A percentile compares a stretch with the other conserved stretches of the same genome.
Conservation (phyloP, 2,329 filamentous ascomycete species). For the Gaeumannomyces sp. region DNA sequence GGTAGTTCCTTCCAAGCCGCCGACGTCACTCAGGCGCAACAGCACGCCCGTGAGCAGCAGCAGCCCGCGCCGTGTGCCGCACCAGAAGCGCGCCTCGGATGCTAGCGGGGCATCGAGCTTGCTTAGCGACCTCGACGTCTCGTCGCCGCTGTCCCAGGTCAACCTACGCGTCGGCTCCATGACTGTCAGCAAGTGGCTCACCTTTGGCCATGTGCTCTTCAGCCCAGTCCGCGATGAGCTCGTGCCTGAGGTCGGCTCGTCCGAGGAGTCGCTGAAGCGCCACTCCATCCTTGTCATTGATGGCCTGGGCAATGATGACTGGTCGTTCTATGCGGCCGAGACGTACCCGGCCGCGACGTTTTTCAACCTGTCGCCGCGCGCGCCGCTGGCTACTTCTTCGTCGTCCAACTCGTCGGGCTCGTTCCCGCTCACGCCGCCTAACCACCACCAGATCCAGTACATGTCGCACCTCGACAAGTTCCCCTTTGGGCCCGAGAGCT, state of each 20-base stretch:
- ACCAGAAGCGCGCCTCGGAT: slow-evolving; percentile 31
- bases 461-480: slow-evolving; percentile 57
- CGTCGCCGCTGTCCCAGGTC: slow-evolving; percentile 61
- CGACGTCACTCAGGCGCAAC: slow-evolving; percentile 14
- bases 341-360: slow-evolving; percentile 70
- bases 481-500: slow-evolving; percentile 70
- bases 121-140: slow-evolving; percentile 49
- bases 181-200: slow-evolving; percentile 83
- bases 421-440: slow-evolving; percentile 54
- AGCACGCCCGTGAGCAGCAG: slow-evolving; percentile 19
- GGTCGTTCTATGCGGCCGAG: slow-evolving; percentile 80
- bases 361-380: slow-evolving; percentile 64
- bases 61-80: slow-evolving; percentile 14
- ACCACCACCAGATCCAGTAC: slow-evolving; percentile 72
- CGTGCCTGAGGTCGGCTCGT: slow-evolving; percentile 37
- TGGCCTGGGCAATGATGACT: slow-evolving; percentile 80
- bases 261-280: slow-evolving; percentile 37
- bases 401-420: slow-evolving; percentile 17
- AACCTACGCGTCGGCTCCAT: slow-evolving; percentile 75
- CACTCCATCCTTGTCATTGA: slow-evolving; percentile 71
- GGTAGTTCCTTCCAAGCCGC: background rate
- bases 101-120: slow-evolving; percentile 37
- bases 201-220: slow-evolving; percentile 77
- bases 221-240: slow-evolving; percentile 72
- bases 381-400: slow-evolving; percentile 32